Base-by-base conservation (phyloP, 2,329 filamentous ascomycete genomes). In the Phoma sp. region DNA sequence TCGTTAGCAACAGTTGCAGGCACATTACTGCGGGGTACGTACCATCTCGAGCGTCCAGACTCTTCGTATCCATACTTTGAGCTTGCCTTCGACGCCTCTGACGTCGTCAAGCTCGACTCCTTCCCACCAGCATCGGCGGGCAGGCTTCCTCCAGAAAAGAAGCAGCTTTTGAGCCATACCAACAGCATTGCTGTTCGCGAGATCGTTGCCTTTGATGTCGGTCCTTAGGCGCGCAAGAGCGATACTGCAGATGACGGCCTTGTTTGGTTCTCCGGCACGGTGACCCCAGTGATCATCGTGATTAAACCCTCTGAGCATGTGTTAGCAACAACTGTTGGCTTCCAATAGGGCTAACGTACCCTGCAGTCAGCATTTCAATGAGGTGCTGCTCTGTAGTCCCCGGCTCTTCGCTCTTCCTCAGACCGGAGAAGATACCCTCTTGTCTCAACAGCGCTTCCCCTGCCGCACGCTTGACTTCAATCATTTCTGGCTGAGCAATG, bases 31-130 rank as follows among this genome's bases (percentile, higher is more conserved):
- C n/a, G 54, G 33, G 27, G 25, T 22, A 53, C 61, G 27, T 76
- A 88, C 86, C 86, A 99, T 99, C 82, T 99, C 95, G 55, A 99
- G 83, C 56, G 95, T 99, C 95, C 95, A 99, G 56, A 99, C 95
- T 69, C 95, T 86, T 71, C 95, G 85, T 74, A 99, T 98, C 95
- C 95, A 99, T 55, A 99, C 92, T 79, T 99, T 99, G 65, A 99
- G 83, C 74, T 88, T 91, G 47, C 93, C 94, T 46, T 96, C 87
- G 7, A 98, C 89, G 13, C 95, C 95, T 45, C 96, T 92, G 12
- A 99, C 90, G 62, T 91, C 84, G 17, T 95, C 86, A 39, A 99
- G 82, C 75, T 98, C 93, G 33, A 99, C 90, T 22, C 95, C 95
- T 76, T 99, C 95, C 95, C 95, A 99, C 95, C 95, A 99, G 81